Conservation (phyloP, 306 rosid genomes). For the Dalbergia cochinchinensis region DNA sequence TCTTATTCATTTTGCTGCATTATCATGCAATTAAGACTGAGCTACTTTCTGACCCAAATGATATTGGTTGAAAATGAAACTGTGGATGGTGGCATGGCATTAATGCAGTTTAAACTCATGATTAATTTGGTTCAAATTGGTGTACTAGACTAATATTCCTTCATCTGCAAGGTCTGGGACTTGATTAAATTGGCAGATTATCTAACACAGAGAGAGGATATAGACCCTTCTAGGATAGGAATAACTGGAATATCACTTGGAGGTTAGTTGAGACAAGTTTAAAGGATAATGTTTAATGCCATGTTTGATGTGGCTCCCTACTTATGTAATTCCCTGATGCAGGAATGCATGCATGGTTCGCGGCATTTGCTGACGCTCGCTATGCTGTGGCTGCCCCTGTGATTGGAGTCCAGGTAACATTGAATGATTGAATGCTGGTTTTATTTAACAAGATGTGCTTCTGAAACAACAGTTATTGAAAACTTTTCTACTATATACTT, state of each 20-base stretch:
- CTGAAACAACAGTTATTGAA: constrained; percentile 8
- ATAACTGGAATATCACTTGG: constrained; percentile 96
- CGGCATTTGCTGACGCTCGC: constrained; percentile 80
- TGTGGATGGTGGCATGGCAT: constrained; percentile 27
- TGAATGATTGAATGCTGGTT: constrained; percentile 20
- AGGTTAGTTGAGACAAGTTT: constrained; percentile 68
- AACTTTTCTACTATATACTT: constrained; percentile 30
- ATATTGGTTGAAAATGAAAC: constrained; percentile 28
- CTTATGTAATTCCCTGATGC: constrained; percentile 50
- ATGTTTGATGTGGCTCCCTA: constrained; percentile 17
- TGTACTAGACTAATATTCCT: neutral
- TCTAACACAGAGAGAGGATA: constrained; percentile 76
- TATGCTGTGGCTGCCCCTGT: constrained; percentile 81
- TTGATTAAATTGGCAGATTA: constrained; percentile 90
- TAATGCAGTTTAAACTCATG: constrained; percentile 12
- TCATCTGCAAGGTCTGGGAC: constrained; percentile 81
- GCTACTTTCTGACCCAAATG: constrained; percentile 35
- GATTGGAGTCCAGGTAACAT: constrained; percentile 88
- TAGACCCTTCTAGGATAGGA: constrained; percentile 82
- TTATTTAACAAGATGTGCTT: constrained; percentile 6
- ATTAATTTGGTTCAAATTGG: constrained; percentile 32
- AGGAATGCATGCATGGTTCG: constrained; percentile 99
- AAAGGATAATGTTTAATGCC: constrained; percentile 29
- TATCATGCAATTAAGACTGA: constrained; percentile 32
- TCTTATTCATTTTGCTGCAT: constrained; percentile 30